These are phyloP conservation scores for Trichoderma sp. DNA, from an alignment of 2,329 filamentous ascomycete genomes.

Conservation along the genomic window DNA sequence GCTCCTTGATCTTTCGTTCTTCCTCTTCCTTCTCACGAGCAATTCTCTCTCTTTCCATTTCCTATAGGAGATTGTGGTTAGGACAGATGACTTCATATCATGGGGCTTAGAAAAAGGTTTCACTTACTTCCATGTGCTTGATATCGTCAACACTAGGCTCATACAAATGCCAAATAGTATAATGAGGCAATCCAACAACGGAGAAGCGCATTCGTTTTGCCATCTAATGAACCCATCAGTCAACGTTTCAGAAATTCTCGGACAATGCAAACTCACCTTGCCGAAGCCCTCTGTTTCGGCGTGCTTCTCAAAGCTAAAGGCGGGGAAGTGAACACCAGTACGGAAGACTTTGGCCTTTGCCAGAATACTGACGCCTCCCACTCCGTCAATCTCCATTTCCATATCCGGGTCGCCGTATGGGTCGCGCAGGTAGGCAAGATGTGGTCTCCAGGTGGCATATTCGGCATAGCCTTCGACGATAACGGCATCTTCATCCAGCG, in stretches of 20 bases:
- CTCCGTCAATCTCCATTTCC: conserved; percentile 99
- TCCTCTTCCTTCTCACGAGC: conserved; percentile 68
- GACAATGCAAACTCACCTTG: conserved; percentile 62
- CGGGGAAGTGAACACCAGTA: conserved; percentile 92
- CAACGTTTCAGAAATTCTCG: neutral
- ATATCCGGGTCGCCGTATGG: conserved; percentile 97
- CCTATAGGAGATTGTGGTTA: conserved; percentile 44
- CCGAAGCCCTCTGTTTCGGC: conserved; percentile 98
- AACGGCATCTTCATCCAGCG: conserved; percentile 93
- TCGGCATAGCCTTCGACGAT: conserved; percentile 99
- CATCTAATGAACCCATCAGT: conserved; percentile 60
- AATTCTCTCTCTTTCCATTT: conserved; percentile 88
- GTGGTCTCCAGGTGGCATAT: conserved; percentile 96
- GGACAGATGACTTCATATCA: neutral
- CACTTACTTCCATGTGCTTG: conserved; percentile 80
- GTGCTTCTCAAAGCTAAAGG: conserved; percentile 98
- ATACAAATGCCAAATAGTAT: conserved; percentile 99
- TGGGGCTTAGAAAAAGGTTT: neutral
- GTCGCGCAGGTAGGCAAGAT: conserved; percentile 93
- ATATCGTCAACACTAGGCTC: conserved; percentile 98
- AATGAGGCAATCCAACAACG: conserved; percentile 92
- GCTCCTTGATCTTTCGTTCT: conserved; percentile 70
- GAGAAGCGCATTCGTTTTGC: conserved; percentile 93
- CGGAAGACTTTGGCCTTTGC: conserved; percentile 96
- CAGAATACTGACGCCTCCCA: conserved; percentile 94